Evolutionary conservation across 2,329 filamentous ascomycete genomes (phyloP).

Genomic region (Penicillium sp.): DNA sequence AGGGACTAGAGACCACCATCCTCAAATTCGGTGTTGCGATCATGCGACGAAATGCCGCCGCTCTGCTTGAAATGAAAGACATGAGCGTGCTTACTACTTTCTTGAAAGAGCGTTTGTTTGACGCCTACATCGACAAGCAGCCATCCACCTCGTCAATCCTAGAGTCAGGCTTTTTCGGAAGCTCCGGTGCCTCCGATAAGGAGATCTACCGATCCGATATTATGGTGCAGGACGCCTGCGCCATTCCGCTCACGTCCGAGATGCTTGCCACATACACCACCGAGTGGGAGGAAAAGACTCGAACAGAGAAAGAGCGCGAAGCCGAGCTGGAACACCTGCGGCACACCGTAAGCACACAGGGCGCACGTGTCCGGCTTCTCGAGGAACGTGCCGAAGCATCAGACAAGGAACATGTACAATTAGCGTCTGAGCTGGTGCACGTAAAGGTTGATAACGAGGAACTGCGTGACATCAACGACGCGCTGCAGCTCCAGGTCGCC

Average conservation of each 20-base stretch:
- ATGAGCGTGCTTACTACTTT: slow-evolving; percentile 87
- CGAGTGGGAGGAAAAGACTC: slow-evolving; percentile 91
- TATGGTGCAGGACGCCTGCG: slow-evolving; percentile 87
- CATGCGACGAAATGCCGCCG: slow-evolving; percentile 87
- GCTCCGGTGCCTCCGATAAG: slow-evolving; percentile 83
- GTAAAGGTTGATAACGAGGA: slow-evolving; percentile 93
- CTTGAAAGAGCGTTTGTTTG: slow-evolving; percentile 90
- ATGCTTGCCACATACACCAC: slow-evolving; percentile 74
- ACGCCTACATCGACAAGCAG: slow-evolving; percentile 93
- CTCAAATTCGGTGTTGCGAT: slow-evolving; percentile 91
- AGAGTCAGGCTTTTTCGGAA: slow-evolving; percentile 96
- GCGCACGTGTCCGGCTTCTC: slow-evolving; percentile 74
- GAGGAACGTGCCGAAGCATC: slow-evolving; percentile 86
- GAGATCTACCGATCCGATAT: slow-evolving; percentile 94
- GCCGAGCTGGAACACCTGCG: slow-evolving; percentile 74
- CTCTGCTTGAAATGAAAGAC: slow-evolving; percentile 79
- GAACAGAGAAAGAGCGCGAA: slow-evolving; percentile 77
- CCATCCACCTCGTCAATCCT: slow-evolving; percentile 90
- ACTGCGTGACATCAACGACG: slow-evolving; percentile 85
- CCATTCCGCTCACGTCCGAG: slow-evolving; percentile 78
- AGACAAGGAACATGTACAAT: slow-evolving; percentile 83
- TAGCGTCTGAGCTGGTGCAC: slow-evolving; percentile 87
- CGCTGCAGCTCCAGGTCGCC: slow-evolving; percentile 75
- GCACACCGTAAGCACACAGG: slow-evolving; percentile 63
- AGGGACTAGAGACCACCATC: slow-evolving; percentile 83